Base-by-base conservation (phyloP, 345 rosid species). In the Streptanthus diversifolius region DNA sequence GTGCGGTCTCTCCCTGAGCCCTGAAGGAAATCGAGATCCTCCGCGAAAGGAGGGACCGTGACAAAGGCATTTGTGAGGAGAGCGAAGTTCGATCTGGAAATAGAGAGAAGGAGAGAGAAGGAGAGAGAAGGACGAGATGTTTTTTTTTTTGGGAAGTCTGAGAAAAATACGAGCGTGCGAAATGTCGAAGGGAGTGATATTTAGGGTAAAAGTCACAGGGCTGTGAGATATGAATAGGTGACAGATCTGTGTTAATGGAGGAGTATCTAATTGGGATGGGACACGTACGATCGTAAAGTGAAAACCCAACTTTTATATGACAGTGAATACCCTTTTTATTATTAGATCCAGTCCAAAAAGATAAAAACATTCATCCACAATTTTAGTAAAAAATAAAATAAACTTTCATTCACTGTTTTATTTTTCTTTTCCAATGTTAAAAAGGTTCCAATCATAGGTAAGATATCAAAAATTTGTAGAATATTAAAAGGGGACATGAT, bases 11-110 rank as follows among this genome's bases (percentile, higher is more conserved):
- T 60, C 37, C 21, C 74, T 79, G 45, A 58, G 77, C 79, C 67
- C 70, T 79, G 13, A 74, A 80, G 43, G 96, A 88, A 68, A 81
- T 68, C 27, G 91, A 84, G 88, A 86, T 58, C 77, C 83, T 83
- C 64, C 90, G 85, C 13, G 86, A 85, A 51, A 86, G 81, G 56
- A 80, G 72, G 77, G 90, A 81, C 61, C 83, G 77, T 64, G 87
- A 72, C 73, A 82, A 78, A 76, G 88, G 86, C 91, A 90, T 79
- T 67, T 74, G 76, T 59, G 49, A 56, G 30, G 66, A 61, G 45
- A 32, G 35, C 36, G 40, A 36, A 18, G 29, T 7, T 58, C 51
- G 76, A 55, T 72, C 72, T 39, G 71, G 39, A 72, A 71, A 65
- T 33, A 59, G 67, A 40, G 55, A n/a, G 13, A 36, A 27, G 71